Base-by-base conservation (phyloP, 768 basidiomycete species). In the Suillus weaverae region DNA sequence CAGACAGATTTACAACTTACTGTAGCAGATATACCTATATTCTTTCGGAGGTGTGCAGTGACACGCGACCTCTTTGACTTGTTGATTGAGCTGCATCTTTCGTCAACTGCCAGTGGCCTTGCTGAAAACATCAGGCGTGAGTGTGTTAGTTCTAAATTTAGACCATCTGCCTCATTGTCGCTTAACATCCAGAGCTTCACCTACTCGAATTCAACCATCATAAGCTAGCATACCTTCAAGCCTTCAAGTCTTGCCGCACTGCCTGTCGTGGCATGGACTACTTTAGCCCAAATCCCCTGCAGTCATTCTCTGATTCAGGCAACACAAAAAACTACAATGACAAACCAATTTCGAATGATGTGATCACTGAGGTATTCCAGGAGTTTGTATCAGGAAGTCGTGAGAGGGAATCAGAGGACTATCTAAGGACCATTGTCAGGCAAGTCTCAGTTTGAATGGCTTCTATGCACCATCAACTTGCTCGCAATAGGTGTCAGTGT, bases 31-130 rank as follows among this genome's bases (percentile, higher is more conserved):
- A 61, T 73, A 10, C 72, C 72, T 13, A 26, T 63, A 44, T 73
- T 73, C 3, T 65, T 68, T 41, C 44, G 65, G 48, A 59, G 63
- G 1, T 72, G 70, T 48, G 70, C 66, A 0, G 43, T 72, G 4
- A 72, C 71, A 1, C 62, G 65, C 3, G 70, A 74, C 0, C 70
- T 76, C 2, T 72, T 67, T 44, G 65, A 73, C 48, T 22, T 73
- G 1, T 69, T 76, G 22, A 57, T 71, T 22, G 72, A 74, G 64
- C 8, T 76, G 6, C 61, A 69, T 0, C 69, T 56, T 0, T 66
- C 69, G 0, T 61, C 50, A 7, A 73, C 71, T 2, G 67, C 74
- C 8, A 65, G 54, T 1, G 66, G 62, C 20, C 62, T 74, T 2
- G 67, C 66, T 1, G 70, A 76, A 57, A 39, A 72, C 38, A 67